Evolutionary conservation across 441 rosid species (phyloP), one percentile per base, ranked within the genome.

Genomic region (Metrosideros polymorpha): DNA sequence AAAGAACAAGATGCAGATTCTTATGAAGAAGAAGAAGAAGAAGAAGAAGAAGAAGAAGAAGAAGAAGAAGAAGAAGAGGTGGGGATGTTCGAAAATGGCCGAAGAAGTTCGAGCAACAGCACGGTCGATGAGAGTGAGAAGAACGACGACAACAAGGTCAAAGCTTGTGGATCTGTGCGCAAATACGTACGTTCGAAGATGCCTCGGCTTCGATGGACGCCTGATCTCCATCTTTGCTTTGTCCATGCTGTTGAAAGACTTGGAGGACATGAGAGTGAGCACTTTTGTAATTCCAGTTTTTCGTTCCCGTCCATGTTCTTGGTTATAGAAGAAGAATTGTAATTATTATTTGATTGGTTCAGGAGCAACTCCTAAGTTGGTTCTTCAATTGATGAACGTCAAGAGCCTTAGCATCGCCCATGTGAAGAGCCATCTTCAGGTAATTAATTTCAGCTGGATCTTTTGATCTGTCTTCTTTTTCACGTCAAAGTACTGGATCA

Each of bases 391-490:
- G 93, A 96, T 97, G 98, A 93, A 96, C 91, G 92, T 95, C 89
- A 92, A 93, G 89, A 98, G 95, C 76, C 95, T 97, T 83, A 94
- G 93, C 92, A 96, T 96, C 83, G 95, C 99, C 86, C 99, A 97
- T 92, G 98, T 97, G 63, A 97, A 97, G 92, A 94, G 98, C 92
- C 99, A 97, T 93, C 98, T 97, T 82, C 98, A 97, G 96, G 99
- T 96, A 84, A 15, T 71, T 85, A 51, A 42, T 12, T 89, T 50
- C 45, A 82, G 32, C 50, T 32, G 43, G 50, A 85, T 25, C 42
- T 30, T 76, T 25, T 24, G 19, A 45, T 86, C 61, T 19, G 35
- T 42, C 35, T 82, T 57, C 45, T 63, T 45, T 86, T 71, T 35
- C 77, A 19, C 54, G n/a, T 10, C 45, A 71, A 22, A 71, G 79